Conservation (phyloP, 495 filamentous ascomycete species). For the Neurospora sp. region DNA sequence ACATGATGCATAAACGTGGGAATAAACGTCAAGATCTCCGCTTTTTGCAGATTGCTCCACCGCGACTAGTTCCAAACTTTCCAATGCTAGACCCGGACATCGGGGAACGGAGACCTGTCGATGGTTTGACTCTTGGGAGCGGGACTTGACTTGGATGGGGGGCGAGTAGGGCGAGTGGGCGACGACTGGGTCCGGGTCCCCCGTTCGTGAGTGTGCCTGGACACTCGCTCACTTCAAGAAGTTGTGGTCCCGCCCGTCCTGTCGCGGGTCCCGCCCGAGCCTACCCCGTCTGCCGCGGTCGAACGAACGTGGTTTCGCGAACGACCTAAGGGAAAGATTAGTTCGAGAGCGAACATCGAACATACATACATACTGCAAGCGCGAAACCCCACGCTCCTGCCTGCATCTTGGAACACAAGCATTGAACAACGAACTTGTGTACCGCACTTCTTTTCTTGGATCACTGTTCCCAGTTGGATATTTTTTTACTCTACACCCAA, state of each 20-base stretch:
- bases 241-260: neutral
- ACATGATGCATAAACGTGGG: neutral
- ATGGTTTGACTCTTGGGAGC: neutral
- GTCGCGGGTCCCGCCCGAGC: neutral
- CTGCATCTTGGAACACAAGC: slow-evolving; percentile 7
- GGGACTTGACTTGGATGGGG: neutral
- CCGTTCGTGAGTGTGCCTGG: neutral
- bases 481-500: neutral
- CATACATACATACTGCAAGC: neutral
- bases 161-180: neutral
- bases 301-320: neutral
- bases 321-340: neutral
- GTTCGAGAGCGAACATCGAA: neutral
- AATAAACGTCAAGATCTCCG: slow-evolving; percentile 7
- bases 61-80: neutral
- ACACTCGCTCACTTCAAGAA: neutral
- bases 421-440: neutral
- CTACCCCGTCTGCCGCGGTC: neutral
- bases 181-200: neutral
- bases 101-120: neutral
- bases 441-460: neutral
- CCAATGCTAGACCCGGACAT: neutral
- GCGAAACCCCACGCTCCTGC: neutral
- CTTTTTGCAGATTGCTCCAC: slow-evolving; percentile 8
- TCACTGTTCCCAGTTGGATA: neutral